Evolutionary conservation across 805 yeast genomes (phyloP).

Genomic region (Tetrapisispora fleetii): DNA sequence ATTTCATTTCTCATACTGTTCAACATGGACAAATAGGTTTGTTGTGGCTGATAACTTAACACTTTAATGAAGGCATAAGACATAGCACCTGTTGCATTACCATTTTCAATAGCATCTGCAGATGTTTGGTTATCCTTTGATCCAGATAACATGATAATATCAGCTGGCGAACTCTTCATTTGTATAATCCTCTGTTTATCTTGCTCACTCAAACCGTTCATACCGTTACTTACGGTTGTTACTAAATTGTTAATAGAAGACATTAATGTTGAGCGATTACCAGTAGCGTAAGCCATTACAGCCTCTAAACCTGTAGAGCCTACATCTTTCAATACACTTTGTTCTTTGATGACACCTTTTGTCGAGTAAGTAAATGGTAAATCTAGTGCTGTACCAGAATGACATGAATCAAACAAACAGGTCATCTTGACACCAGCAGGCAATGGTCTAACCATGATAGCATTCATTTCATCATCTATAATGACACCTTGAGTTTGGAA

Average conservation of each 20-base stretch:
- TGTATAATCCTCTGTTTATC: constrained; percentile 38
- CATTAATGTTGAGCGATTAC: constrained; percentile 40
- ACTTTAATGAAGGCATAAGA: constrained; percentile 68
- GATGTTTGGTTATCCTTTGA: constrained; percentile 78
- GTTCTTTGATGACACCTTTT: constrained; percentile 75
- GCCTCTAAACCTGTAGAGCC: constrained; percentile 57
- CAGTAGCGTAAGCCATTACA: constrained; percentile 48
- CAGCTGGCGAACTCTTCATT: constrained; percentile 63
- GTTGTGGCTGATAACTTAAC: constrained; percentile 49
- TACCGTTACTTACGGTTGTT: constrained; percentile 33
- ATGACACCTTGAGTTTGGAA: constrained; percentile 58
- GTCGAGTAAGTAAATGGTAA: constrained; percentile 74
- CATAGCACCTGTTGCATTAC: constrained; percentile 75
- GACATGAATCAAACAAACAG: constrained; percentile 77
- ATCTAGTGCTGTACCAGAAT: constrained; percentile 75
- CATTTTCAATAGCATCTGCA: constrained; percentile 71
- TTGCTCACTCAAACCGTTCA: constrained; percentile 31
- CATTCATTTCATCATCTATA: constrained; percentile 68
- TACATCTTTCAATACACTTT: constrained; percentile 65
- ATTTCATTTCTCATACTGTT: constrained; percentile 61
- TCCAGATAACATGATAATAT: constrained; percentile 66
- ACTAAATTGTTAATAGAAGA: constrained; percentile 36
- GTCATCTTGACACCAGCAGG: constrained; percentile 69
- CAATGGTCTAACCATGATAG: constrained; percentile 56
- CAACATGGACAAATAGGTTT: constrained; percentile 57